Evolutionary conservation across 805 yeast genomes (phyloP), one percentile per base, ranked within the genome.

Genomic region (Candida sanyiensis): DNA sequence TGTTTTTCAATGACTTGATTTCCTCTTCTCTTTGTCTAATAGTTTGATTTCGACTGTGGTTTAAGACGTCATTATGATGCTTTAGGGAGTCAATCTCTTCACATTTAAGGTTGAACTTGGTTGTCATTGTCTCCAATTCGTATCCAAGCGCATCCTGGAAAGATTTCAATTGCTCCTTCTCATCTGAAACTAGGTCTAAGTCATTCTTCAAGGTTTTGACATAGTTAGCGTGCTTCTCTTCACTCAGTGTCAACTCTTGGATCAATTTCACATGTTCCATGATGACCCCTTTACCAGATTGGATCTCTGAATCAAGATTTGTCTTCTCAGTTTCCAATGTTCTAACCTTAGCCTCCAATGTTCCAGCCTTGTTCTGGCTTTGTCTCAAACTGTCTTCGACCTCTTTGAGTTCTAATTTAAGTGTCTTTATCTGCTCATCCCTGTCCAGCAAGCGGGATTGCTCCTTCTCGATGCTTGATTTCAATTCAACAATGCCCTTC

Each of bases 11-110:
- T 2, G 37, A 30, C 11, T 35, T 38, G 8, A 46, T 48, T 17
- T 46, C 56, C 1, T 44, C 47, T 7, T 44, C 46, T 27, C 47
- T 50, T 8, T 34, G 39, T 23, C 36, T 37, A 3, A 45, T 21
- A 9, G 37, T 17, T 13, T 18, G 10, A n/a, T 30, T 31, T 8
- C 38, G 35, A 27, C 29, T 27, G 13, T 27, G 35, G 7, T 13
- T 17, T 12, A 35, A 21, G 6, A 29, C 7, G 7, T 39, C 42
- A 22, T 23, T 12, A 5, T 39, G 43, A 10, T 30, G 20, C 22
- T 23, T 35, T 8, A 22, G 26, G 5, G 30, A 13, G n/a, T 40
- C 42, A 24, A 35, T 25, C 8, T 44, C 45, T 11, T 38, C 37
- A 24, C 32, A 25, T 13, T 28, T 38, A 6, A 22, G 22, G 8